Evolutionary conservation across 2,329 filamentous ascomycete genomes (phyloP).

Genomic region (Colletotrichum chrysophilum): DNA sequence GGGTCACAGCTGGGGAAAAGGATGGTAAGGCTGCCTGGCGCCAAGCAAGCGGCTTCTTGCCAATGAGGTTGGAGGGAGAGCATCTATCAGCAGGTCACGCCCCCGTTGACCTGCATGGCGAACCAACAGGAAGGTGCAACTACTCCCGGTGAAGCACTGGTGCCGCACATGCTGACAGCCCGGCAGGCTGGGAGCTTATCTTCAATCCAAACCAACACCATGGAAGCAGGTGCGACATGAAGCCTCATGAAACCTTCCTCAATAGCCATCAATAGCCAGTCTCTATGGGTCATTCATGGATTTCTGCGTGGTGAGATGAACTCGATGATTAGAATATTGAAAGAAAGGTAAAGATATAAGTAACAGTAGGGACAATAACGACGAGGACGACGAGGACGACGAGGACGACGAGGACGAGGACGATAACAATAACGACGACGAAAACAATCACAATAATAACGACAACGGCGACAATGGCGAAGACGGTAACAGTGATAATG

Average conservation of each 20-base stretch:
- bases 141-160: neutral
- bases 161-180: neutral
- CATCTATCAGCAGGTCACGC: neutral
- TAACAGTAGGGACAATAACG: too few species aligned
- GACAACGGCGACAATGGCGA: too few species aligned
- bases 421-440: too few species aligned
- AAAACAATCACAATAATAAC: accelerated
- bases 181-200: neutral
- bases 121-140: neutral
- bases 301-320: too few species aligned
- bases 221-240: neutral
- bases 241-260: accelerated
- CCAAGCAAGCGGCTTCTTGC: neutral
- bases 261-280: too few species aligned
- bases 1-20: neutral
- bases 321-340: too few species aligned
- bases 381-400: too few species aligned
- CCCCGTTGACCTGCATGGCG: neutral
- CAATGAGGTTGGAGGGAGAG: neutral
- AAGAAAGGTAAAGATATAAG: too few species aligned
- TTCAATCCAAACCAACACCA: neutral
- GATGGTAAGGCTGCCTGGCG: neutral
- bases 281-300: too few species aligned
- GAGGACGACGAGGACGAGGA: too few species aligned
- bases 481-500: too few species aligned